Evolutionary conservation across 129 eudicot species (phyloP).

Genomic region (Ambrosia trifida): DNA sequence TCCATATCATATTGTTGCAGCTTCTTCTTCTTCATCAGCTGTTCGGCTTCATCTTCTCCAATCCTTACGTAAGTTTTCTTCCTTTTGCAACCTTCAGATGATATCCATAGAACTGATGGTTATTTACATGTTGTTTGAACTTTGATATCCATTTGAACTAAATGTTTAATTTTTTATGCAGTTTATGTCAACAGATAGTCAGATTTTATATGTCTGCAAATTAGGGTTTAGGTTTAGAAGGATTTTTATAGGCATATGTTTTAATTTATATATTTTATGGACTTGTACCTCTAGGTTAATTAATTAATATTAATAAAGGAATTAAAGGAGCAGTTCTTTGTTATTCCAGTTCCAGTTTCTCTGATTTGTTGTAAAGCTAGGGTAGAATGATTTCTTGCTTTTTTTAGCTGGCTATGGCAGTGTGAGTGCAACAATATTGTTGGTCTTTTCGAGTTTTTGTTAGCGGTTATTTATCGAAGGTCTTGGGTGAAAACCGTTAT

Average conservation of each 20-base stretch:
- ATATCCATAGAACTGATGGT: not conserved
- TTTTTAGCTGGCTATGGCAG: no score
- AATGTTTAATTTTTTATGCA: not conserved
- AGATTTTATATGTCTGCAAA: not conserved
- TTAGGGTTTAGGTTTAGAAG: not conserved
- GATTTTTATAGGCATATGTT: not conserved
- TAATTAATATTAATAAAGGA: no score
- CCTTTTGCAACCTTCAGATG: no score
- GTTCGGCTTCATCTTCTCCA: not conserved
- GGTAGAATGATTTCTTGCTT: not conserved
- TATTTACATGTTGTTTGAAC: not conserved
- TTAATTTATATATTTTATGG: no score
- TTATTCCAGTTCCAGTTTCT: not conserved
- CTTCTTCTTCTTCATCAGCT: not conserved
- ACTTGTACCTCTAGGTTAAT: no score
- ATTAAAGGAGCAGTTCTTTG: not conserved
- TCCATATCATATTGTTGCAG: not conserved
- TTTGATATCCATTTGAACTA: not conserved
- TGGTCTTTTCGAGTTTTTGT: no score
- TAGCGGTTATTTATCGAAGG: no score
- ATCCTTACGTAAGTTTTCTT: not conserved
- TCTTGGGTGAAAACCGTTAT: no score
- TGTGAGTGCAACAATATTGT: no score
- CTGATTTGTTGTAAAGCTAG: not conserved
- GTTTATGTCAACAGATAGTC: not conserved